Evolutionary conservation across 805 yeast genomes (phyloP).

Genomic region (Kregervanrija delftensis): DNA sequence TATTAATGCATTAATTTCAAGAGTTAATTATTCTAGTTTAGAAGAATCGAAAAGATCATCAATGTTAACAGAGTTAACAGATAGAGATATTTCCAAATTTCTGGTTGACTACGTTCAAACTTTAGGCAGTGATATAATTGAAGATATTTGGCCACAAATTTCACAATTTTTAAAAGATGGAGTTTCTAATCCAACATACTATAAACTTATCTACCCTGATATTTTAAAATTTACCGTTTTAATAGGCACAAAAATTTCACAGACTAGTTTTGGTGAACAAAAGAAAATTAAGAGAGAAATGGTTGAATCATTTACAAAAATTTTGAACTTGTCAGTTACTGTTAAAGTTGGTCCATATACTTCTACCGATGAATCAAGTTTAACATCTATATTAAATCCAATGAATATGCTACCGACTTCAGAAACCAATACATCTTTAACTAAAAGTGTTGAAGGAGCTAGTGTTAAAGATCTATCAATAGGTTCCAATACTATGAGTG

Average conservation of each 20-base stretch:
- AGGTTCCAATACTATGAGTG: conserved; percentile 2
- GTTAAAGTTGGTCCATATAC: conserved; percentile 12
- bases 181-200: conserved; percentile 37
- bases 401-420: conserved; percentile 16
- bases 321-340: conserved; percentile 19
- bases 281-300: conserved; percentile 51
- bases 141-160: conserved; percentile 66
- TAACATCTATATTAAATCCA: conserved; percentile 17
- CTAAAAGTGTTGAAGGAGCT: not conserved
- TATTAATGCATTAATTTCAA: conserved; percentile 44
- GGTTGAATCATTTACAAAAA: conserved; percentile 21
- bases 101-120: conserved; percentile 55
- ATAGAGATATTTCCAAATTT: conserved; percentile 41
- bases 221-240: conserved; percentile 45
- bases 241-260: conserved; percentile 50
- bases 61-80: conserved; percentile 39
- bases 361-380: conserved; percentile 13
- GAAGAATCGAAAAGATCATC: conserved; percentile 34
- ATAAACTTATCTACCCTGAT: conserved; percentile 43
- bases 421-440: conserved; percentile 8
- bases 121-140: conserved; percentile 60
- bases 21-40: conserved; percentile 31
- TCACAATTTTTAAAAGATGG: conserved; percentile 56
- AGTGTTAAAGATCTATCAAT: not conserved
- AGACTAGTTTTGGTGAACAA: conserved; percentile 55